Conservation (phyloP, 306 rosid species). For the Vachellia pachyceras region DNA sequence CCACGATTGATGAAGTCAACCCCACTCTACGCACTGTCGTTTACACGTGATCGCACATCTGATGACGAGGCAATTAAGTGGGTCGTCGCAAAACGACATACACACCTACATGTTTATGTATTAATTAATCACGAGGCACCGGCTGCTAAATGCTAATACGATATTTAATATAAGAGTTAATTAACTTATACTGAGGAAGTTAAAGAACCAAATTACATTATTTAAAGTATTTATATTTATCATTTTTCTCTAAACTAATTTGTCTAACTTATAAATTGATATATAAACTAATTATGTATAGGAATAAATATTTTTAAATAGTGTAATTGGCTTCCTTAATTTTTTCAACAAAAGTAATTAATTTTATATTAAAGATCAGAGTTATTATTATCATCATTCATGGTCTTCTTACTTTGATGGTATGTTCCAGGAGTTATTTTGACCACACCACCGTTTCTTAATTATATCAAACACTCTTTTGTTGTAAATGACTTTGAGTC, state of each 20-base stretch:
- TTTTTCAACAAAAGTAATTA: too few species aligned
- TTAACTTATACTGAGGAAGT: too few species aligned
- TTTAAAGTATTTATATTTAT: too few species aligned
- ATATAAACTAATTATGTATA: too few species aligned
- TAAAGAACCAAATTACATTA: too few species aligned
- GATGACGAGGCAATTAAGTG: background rate
- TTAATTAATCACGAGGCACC: background rate
- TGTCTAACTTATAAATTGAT: too few species aligned
- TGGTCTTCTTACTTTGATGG: background rate
- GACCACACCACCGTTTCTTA: background rate
- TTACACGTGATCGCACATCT: background rate
- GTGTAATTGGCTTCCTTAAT: too few species aligned
- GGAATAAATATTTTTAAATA: too few species aligned
- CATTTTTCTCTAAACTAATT: too few species aligned
- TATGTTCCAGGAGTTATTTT: background rate
- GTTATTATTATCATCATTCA: background rate
- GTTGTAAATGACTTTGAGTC: background rate
- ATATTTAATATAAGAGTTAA: too few species aligned
- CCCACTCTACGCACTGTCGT: background rate
- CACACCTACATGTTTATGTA: background rate
- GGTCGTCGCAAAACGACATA: background rate
- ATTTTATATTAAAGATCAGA: too few species aligned
- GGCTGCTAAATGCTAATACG: background rate
- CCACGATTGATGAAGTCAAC: background rate
- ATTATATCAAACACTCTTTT: background rate